Evolutionary conservation across 768 basidiomycete genomes (phyloP), one percentile per base, ranked within the genome.

Genomic region (Termitomyces sp.): DNA sequence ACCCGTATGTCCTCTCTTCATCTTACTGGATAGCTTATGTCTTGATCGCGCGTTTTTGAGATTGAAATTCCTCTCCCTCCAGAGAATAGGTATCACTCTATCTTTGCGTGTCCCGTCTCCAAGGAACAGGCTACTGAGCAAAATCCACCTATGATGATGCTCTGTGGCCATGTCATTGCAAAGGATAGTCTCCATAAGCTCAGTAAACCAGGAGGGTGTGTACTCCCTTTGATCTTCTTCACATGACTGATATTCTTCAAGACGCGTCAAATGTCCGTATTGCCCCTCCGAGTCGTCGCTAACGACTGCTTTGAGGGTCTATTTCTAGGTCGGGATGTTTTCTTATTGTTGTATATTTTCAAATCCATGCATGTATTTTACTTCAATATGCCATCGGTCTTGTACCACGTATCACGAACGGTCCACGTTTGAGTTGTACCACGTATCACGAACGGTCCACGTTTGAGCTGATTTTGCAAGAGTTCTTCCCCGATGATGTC

Each of bases 131-230:
- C 94, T 29, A 96, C 92, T 4, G 90, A 93, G 56, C 74, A 82
- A 60, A 99, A 99, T 72, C 97, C 95, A 9, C 96, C 97, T 0
- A 97, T 97, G 94, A 96, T 98, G 91, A 89, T 99, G 81, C 77
- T 79, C 4, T 98, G 97, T 71, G 97, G 96, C 2, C 97, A 99
- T 74, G 95, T 97, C 42, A 88, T 99, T 49, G 89, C 93, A 2
- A 90, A 90, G 71, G 96, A 98, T 68, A 96, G 92, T 72, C 76
- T 98, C 64, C 85, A 86, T 64, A 93, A 95, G 72, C 77, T 99
- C 50, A 89, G 91, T 71, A 98, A 96, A 76, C 83, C 88, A 36
- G 89, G 87, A 68, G 74, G 79, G 96, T 88, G 57, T 57, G 73
- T 69, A 61, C 37, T 58, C 37, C 25, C 60, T 7, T 56, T 56